Evolutionary conservation across 2,329 filamentous ascomycete genomes (phyloP), one percentile per base, ranked within the genome.

Genomic region (Colletotrichum tropicale): DNA sequence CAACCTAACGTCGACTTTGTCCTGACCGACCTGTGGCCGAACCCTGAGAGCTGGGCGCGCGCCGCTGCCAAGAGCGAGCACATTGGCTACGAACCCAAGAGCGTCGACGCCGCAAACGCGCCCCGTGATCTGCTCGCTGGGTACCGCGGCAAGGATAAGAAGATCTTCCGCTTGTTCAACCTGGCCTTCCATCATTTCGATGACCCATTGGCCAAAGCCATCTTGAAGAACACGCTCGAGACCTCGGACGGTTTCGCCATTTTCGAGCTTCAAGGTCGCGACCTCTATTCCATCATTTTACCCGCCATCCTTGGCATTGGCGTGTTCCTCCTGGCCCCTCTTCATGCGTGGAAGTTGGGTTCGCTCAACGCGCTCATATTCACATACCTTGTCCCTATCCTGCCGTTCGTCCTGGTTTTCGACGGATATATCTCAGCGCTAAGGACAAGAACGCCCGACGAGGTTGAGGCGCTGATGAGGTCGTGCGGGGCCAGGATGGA

Each of bases 171-270:
- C 6, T 84, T 95, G 66, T 96, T 94, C 83, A 94, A 93, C 81
- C 87, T 95, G 3, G 91, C 93, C 2, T 96, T 96, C 80, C 94
- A 96, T 83, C 94, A 96, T 84, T 96, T 96, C 78, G 89, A 92
- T 76, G 92, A 95, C 80, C 84, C 85, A 6, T 83, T 92, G 21
- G 94, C 93, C 1, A 84, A 82, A 30, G 86, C 87, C 10, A 93
- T 95, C 34, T 82, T 96, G 36, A 87, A 86, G 68, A 92, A 94
- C 81, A 93, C 93, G 0, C 83, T 95, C 48, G 87, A 91, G 78
- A 94, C 90, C 0, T 89, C 91, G 68, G 89, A 94, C 76, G 93
- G 91, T 0, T 93, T 95, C 79, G 93, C 89, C 10, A 94, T 96
- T 75, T 92, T 95, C 77, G 94, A 95, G 84, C 88, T 95, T n/a